phyloP scores from a whole-genome alignment of 2,329 filamentous ascomycete species.

The Penicillium sp. region DNA sequence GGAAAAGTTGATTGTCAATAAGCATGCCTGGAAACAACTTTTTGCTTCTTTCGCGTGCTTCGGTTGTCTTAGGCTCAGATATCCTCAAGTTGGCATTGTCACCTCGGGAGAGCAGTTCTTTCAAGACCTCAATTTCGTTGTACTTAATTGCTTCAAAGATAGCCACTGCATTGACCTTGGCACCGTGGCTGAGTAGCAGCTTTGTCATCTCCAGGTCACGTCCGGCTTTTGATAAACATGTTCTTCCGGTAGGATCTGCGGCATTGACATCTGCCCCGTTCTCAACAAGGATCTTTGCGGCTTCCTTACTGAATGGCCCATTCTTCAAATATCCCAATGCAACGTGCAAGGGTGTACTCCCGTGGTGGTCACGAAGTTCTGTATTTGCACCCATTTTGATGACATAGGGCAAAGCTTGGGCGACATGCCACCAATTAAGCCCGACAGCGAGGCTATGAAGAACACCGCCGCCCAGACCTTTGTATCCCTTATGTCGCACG shows the following conservation, averaged over 20 bases:
- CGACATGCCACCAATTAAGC: constrained; percentile 9
- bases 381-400: constrained; percentile 13
- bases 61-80: not conserved
- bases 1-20: too few species aligned
- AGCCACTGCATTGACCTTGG: not conserved
- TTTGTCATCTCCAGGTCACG: constrained; percentile 4
- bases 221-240: constrained; percentile 6
- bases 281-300: not conserved
- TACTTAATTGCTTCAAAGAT: constrained; percentile 2
- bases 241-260: not conserved
- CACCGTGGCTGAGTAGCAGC: constrained; percentile 5
- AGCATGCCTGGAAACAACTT: too few species aligned
- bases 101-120: constrained; percentile 1
- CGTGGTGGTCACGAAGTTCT: constrained; percentile 4
- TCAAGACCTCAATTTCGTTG: not conserved
- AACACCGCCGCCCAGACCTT: not conserved
- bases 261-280: constrained; percentile 11
- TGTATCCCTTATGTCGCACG: not conserved
- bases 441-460: constrained; percentile 9
- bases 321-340: not conserved
- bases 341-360: constrained; percentile 7
- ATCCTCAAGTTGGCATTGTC: not conserved
- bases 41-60: too few species aligned
- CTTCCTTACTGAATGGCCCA: constrained; percentile 4
- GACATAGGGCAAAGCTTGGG: constrained; percentile 13